phyloP scores from a whole-genome alignment of 2,329 filamentous ascomycete genomes.

The Microcyclospora pomicola region DNA sequence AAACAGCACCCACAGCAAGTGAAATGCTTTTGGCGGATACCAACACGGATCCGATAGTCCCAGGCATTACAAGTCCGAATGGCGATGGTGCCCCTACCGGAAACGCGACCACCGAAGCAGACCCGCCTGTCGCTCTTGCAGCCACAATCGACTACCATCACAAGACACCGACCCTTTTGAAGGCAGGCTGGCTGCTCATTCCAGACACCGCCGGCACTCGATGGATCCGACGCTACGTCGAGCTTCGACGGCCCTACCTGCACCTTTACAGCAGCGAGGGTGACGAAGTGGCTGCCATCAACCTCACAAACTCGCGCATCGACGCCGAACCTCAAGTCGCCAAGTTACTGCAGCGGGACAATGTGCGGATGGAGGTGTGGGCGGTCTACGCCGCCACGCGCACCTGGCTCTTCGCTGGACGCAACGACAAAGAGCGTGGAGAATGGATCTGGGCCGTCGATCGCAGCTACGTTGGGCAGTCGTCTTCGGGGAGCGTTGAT shows the following conservation, averaged over 20 bases:
- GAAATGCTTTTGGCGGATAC: slow-evolving; percentile 34
- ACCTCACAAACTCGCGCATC: slow-evolving; percentile 75
- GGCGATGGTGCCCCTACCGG: slow-evolving; percentile 32
- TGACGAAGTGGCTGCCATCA: slow-evolving; percentile 81
- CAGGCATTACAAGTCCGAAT: not conserved
- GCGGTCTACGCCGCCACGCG: slow-evolving; percentile 90
- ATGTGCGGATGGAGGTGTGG: slow-evolving; percentile 47
- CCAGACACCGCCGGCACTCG: slow-evolving; percentile 61
- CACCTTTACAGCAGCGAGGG: slow-evolving; percentile 80
- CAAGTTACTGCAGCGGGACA: slow-evolving; percentile 44
- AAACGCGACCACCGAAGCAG: slow-evolving; percentile 40
- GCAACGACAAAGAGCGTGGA: slow-evolving; percentile 81
- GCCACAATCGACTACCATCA: slow-evolving; percentile 63
- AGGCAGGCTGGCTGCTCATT: slow-evolving; percentile 75
- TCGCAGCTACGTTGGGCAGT: slow-evolving; percentile 51
- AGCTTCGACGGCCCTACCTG: slow-evolving; percentile 79
- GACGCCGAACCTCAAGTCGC: slow-evolving; percentile 85
- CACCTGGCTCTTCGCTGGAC: slow-evolving; percentile 84
- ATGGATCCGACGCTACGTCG: slow-evolving; percentile 88
- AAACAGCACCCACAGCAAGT: slow-evolving; percentile 25
- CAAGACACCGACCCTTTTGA: slow-evolving; percentile 61
- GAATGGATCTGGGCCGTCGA: slow-evolving; percentile 97
- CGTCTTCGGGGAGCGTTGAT: not conserved
- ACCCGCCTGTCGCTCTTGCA: slow-evolving; percentile 36
- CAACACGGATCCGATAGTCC: slow-evolving; percentile 18